phyloP scores from a whole-genome alignment of 2,329 filamentous ascomycete species.

The Talaromyces verruculosus region DNA sequence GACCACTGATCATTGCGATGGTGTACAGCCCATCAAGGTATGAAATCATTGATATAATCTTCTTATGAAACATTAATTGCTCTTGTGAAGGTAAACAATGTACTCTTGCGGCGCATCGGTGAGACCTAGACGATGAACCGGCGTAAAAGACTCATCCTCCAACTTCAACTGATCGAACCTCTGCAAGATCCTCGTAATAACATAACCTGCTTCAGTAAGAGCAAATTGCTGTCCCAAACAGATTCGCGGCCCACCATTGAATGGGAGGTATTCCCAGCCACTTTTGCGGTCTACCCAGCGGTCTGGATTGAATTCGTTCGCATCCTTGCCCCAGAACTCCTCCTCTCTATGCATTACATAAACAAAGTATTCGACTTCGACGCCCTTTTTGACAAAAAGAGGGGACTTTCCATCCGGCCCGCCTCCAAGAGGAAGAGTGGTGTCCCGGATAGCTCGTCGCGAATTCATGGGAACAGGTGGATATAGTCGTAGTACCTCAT shows the following conservation, averaged over 20 bases:
- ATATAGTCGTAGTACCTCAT: conserved; percentile 50
- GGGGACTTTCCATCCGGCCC: conserved; percentile 48
- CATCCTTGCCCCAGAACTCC: conserved; percentile 50
- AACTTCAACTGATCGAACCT: background rate
- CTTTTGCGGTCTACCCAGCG: conserved; percentile 52
- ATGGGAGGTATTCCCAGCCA: conserved; percentile 43
- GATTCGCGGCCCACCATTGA: conserved; percentile 30
- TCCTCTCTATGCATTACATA: conserved; percentile 69
- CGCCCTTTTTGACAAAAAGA: conserved; percentile 65
- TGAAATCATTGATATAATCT: background rate
- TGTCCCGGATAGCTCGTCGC: conserved; percentile 42
- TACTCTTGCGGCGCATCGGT: background rate
- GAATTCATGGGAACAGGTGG: conserved; percentile 51
- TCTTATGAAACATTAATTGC: background rate
- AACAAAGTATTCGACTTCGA: conserved; percentile 60
- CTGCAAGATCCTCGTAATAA: background rate
- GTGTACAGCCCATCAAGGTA: background rate
- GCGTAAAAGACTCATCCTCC: background rate
- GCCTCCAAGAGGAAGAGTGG: conserved; percentile 18
- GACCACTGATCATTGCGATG: background rate
- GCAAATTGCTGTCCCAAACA: conserved; percentile 28
- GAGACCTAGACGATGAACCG: background rate
- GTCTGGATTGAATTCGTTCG: conserved; percentile 50
- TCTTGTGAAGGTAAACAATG: background rate
- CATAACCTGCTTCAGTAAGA: background rate